Evolutionary conservation across 495 filamentous ascomycete species (phyloP).

Genomic region (Geopyxis carbonaria): DNA sequence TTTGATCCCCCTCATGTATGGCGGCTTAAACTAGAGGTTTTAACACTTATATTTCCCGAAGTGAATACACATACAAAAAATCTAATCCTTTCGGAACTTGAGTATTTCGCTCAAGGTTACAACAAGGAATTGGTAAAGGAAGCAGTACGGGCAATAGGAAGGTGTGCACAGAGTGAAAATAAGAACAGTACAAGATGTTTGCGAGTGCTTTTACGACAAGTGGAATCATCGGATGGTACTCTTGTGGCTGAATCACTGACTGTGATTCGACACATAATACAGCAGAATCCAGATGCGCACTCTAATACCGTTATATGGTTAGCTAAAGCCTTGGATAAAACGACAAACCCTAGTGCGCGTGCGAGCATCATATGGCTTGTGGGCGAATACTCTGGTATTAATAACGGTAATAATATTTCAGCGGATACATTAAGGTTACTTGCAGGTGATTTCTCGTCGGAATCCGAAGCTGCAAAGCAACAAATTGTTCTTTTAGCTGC

Average conservation of each 20-base stretch:
- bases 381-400: slow-evolving; percentile 71
- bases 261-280: slow-evolving; percentile 87
- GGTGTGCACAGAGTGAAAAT: slow-evolving; percentile 67
- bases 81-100: slow-evolving; percentile 76
- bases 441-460: slow-evolving; percentile 63
- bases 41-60: slow-evolving; percentile 78
- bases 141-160: slow-evolving; percentile 77
- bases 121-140: slow-evolving; percentile 68
- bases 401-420: slow-evolving; percentile 57
- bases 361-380: slow-evolving; percentile 96
- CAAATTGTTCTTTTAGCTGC: slow-evolving; percentile 86
- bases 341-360: slow-evolving; percentile 65
- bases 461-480: slow-evolving; percentile 68
- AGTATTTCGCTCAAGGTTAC: slow-evolving; percentile 69
- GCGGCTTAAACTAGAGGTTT: slow-evolving; percentile 75
- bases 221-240: slow-evolving; percentile 61
- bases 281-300: slow-evolving; percentile 67
- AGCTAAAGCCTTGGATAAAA: slow-evolving; percentile 78
- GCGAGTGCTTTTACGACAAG: slow-evolving; percentile 61
- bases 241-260: slow-evolving; percentile 82
- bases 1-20: slow-evolving; percentile 71
- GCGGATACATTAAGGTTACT: slow-evolving; percentile 85
- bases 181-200: slow-evolving; percentile 59
- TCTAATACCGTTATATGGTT: slow-evolving; percentile 65
- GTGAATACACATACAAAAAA: slow-evolving; percentile 57